Conservation (phyloP, 495 filamentous ascomycete genomes). For the Parmelia sp. region DNA sequence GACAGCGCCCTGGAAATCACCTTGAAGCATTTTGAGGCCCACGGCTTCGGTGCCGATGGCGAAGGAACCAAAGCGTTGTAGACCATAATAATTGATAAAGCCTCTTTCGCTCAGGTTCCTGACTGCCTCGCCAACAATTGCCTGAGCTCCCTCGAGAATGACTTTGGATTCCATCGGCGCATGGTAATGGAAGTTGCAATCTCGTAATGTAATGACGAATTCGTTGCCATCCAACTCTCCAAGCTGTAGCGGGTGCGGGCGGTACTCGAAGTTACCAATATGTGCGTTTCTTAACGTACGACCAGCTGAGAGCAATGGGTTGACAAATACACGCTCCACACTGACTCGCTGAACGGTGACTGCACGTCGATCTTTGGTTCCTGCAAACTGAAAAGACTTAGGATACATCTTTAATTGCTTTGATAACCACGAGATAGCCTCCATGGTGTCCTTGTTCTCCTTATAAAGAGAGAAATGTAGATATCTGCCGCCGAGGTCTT, state of each 20-base stretch:
- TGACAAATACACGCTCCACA: conserved; percentile 56
- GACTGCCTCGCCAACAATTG: conserved; percentile 51
- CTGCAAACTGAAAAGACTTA: conserved; percentile 73
- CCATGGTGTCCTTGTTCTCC: conserved; percentile 98
- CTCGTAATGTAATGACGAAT: conserved; percentile 82
- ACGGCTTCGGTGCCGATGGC: conserved; percentile 71
- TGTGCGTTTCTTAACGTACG: conserved; percentile 53
- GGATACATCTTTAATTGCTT: conserved; percentile 60
- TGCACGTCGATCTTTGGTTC: conserved; percentile 88
- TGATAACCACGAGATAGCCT: conserved; percentile 67
- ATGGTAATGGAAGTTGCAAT: conserved; percentile 59
- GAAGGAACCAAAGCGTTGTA: conserved; percentile 90
- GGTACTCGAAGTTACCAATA: conserved; percentile 74
- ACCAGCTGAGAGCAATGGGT: conserved; percentile 59
- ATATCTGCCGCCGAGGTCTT: conserved; percentile 66
- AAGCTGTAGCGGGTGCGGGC: conserved; percentile 60
- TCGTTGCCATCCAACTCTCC: conserved; percentile 85
- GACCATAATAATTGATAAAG: conserved; percentile 94
- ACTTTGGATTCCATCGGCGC: conserved; percentile 37
- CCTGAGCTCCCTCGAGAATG: conserved; percentile 36
- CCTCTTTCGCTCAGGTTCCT: conserved; percentile 54
- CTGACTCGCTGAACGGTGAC: conserved; percentile 82
- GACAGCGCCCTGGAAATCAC: conserved; percentile 71
- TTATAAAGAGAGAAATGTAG: conserved; percentile 94
- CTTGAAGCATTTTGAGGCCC: conserved; percentile 75